These are phyloP conservation scores for Canna indica DNA, from an alignment of 176 grass and related monocot genomes.

Conservation along the genomic window DNA sequence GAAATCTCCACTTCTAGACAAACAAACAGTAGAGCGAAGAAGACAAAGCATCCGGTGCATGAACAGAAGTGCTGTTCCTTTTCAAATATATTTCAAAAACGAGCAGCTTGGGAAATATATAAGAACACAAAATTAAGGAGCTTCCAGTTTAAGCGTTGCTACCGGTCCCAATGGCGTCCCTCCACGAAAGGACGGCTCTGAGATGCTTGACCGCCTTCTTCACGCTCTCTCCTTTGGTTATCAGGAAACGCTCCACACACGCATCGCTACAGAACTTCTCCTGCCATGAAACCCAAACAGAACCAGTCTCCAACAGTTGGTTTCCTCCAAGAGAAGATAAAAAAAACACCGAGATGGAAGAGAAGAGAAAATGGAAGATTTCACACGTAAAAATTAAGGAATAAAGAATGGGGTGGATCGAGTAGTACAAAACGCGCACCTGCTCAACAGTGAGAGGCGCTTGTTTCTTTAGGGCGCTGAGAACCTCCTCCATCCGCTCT, in stretches of 20 bases:
- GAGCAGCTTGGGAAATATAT: no score
- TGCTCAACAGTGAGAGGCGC: slow-evolving; percentile 71
- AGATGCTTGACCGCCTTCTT: slow-evolving; percentile 96
- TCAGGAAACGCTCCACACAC: slow-evolving; percentile 66
- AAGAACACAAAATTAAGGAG: no score
- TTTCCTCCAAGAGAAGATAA: no score
- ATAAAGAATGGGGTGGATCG: no score
- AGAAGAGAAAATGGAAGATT: not conserved
- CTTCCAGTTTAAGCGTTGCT: slow-evolving; percentile 9
- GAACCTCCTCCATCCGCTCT: slow-evolving; percentile 68
- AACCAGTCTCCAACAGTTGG: not conserved
- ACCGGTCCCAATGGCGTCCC: slow-evolving; percentile 76
- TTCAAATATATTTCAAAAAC: not conserved
- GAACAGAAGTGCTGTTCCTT: not conserved
- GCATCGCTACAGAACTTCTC: slow-evolving; percentile 82
- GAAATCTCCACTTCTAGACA: not conserved
- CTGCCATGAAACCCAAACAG: slow-evolving; percentile 22
- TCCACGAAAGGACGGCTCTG: slow-evolving; percentile 74
- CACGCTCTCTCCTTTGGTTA: slow-evolving; percentile 49
- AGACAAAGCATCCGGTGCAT: no score
- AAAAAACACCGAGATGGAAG: not conserved
- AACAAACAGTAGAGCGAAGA: not conserved
- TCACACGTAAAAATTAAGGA: not conserved
- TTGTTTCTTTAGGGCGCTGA: slow-evolving; percentile 65
- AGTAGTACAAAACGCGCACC: slow-evolving; percentile 17